Conservation (phyloP, 495 filamentous ascomycete genomes). For the Penicillium verhagenii region DNA sequence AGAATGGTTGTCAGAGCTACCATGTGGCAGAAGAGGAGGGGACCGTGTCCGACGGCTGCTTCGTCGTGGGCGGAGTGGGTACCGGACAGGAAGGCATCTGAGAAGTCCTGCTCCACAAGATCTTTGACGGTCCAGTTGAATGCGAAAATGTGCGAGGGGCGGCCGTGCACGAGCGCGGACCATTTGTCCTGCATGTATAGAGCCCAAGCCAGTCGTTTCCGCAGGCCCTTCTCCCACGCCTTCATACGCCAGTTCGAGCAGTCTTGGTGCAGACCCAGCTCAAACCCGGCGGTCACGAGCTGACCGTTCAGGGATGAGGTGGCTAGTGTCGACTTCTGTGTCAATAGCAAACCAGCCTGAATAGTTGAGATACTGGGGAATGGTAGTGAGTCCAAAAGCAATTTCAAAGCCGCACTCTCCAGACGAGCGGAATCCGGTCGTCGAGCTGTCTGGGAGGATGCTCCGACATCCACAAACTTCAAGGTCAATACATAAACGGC, state of each 20-base stretch:
- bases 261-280: conserved; percentile 57
- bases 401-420: conserved; percentile 72
- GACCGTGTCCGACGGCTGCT: conserved; percentile 42
- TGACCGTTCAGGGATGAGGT: conserved; percentile 87
- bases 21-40: conserved; percentile 58
- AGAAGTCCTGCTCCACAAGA: conserved; percentile 52
- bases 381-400: conserved; percentile 74
- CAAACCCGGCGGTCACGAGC: conserved; percentile 54
- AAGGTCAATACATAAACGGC: conserved; percentile 89
- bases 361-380: conserved; percentile 89
- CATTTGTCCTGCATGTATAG: conserved; percentile 62
- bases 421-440: conserved; percentile 73
- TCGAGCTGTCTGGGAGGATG: conserved; percentile 59
- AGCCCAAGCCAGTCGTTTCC: conserved; percentile 59
- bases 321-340: conserved; percentile 83
- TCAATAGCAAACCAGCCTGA: conserved; percentile 84
- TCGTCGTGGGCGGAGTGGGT: conserved; percentile 36
- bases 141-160: conserved; percentile 53
- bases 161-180: conserved; percentile 55
- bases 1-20: conserved; percentile 58
- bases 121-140: conserved; percentile 59
- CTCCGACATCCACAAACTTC: conserved; percentile 81
- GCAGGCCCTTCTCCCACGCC: conserved; percentile 52
- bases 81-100: conserved; percentile 35
- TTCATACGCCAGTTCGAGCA: conserved; percentile 56